Evolutionary conservation across 306 rosid genomes (phyloP).

Genomic region (Spatholobus suberectus): DNA sequence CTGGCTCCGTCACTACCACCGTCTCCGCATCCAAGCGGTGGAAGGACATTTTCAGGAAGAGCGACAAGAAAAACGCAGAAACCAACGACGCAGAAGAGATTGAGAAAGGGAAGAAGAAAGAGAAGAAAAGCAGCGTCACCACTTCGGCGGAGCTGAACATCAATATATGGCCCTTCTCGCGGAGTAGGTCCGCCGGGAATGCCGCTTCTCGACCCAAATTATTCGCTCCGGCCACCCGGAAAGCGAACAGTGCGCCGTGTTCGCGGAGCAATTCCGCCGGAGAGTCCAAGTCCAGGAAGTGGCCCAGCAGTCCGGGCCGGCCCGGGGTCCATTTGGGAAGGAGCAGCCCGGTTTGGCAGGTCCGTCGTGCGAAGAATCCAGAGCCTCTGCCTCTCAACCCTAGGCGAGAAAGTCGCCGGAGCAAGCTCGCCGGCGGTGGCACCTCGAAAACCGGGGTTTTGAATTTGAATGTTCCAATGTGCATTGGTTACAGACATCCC

Average conservation of each 20-base stretch:
- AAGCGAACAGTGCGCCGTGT: constrained; percentile 90
- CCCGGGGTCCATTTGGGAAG: constrained; percentile 81
- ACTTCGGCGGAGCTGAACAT: constrained; percentile 80
- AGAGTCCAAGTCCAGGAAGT: constrained; percentile 80
- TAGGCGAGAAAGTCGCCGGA: constrained; percentile 58
- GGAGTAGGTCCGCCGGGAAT: constrained; percentile 88
- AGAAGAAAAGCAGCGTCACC: constrained; percentile 47
- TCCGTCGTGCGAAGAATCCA: constrained; percentile 59
- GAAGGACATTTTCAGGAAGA: constrained; percentile 75
- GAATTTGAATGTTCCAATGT: constrained; percentile 80
- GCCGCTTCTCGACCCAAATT: constrained; percentile 55
- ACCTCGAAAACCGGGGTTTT: constrained; percentile 48
- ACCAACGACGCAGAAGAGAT: constrained; percentile 36
- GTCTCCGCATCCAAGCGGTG: constrained; percentile 73
- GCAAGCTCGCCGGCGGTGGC: constrained; percentile 23
- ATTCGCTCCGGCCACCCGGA: constrained; percentile 48
- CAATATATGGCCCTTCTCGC: constrained; percentile 89
- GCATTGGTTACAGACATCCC: constrained; percentile 63
- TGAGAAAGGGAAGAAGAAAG: constrained; percentile 37
- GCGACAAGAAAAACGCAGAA: constrained; percentile 49
- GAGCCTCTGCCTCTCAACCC: constrained; percentile 39
- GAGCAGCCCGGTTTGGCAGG: constrained; percentile 96
- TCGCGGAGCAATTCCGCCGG: constrained; percentile 91
- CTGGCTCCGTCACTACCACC: no score
- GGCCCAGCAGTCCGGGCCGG: constrained; percentile 84